A percentile compares a stretch with the other conserved stretches of the same genome.
Conservation (phyloP, 2,329 filamentous ascomycete species). For the Pseudocercospora crystallina region DNA sequence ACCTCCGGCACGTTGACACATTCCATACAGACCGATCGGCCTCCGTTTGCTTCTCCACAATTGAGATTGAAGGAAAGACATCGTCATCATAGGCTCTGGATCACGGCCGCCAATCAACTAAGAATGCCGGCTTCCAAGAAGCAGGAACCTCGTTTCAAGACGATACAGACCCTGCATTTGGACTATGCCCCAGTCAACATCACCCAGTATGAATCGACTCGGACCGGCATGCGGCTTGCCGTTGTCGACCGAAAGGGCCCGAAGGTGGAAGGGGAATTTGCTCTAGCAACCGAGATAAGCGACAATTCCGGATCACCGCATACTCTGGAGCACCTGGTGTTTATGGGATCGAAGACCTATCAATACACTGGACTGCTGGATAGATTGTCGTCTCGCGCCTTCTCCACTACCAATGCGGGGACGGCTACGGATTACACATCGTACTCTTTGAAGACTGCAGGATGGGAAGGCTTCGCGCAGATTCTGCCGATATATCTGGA, state of each 20-base stretch:
- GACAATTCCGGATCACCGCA: slow-evolving; percentile 88
- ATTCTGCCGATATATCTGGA: slow-evolving; percentile 94
- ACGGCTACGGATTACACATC: slow-evolving; percentile 95
- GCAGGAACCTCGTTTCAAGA: slow-evolving; percentile 66
- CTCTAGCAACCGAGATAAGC: slow-evolving; percentile 93
- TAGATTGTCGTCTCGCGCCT: slow-evolving; percentile 88
- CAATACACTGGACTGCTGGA: slow-evolving; percentile 93
- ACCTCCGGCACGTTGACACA: too few relatives aligned
- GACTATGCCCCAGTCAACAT: slow-evolving; percentile 88
- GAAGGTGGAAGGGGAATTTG: slow-evolving; percentile 94
- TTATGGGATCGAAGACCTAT: slow-evolving; percentile 82
- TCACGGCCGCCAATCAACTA: not conserved
- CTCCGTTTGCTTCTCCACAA: too few relatives aligned
- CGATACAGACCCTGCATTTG: slow-evolving; percentile 79
- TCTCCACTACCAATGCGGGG: slow-evolving; percentile 95
- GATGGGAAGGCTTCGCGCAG: slow-evolving; percentile 95
- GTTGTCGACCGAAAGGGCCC: slow-evolving; percentile 90
- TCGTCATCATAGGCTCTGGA: too few relatives aligned
- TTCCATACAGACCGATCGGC: too few relatives aligned
- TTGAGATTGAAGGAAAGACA: too few relatives aligned
- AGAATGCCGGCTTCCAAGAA: slow-evolving; percentile 36
- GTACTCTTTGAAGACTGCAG: slow-evolving; percentile 91
- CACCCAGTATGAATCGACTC: slow-evolving; percentile 92
- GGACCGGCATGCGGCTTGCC: slow-evolving; percentile 91
- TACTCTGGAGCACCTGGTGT: slow-evolving; percentile 54